A percentile compares a stretch with the other conserved stretches of the same genome.
Evolutionary conservation across 805 yeast genomes (phyloP).

Genomic region (Yarrowia bubula): DNA sequence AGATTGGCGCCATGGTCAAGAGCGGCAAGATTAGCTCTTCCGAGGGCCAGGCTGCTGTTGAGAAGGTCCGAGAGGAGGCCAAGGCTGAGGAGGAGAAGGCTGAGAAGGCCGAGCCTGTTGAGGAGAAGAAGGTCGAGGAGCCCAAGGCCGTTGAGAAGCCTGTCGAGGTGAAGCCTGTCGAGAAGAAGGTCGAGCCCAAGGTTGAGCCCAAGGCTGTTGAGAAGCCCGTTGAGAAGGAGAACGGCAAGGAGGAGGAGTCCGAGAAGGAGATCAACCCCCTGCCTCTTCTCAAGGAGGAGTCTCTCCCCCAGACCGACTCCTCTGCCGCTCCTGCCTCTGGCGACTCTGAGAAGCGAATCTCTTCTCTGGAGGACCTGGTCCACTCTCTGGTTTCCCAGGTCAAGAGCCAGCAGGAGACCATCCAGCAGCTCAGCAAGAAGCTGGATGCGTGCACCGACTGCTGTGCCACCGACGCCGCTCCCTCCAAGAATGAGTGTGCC

Average conservation of each 20-base stretch:
- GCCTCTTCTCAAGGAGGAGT: constrained; percentile 23
- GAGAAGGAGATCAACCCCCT: constrained; percentile 14
- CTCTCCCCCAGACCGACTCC: constrained; percentile 5
- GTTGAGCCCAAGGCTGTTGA: constrained; percentile 1
- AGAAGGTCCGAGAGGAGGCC: constrained; percentile 27
- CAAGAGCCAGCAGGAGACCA: constrained; percentile 24
- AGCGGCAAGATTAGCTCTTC: constrained; percentile 25
- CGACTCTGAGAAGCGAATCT: constrained; percentile 16
- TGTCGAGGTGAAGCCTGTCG: neutral
- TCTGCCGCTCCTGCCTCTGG: neutral
- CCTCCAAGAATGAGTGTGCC: constrained; percentile 21
- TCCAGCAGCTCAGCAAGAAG: constrained; percentile 25
- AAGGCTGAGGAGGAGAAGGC: constrained; percentile 27
- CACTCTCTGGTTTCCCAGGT: constrained; percentile 20
- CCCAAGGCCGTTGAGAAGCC: constrained; percentile 15
- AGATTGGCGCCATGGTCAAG: constrained; percentile 22
- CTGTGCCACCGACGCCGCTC: neutral
- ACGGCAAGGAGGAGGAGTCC: neutral
- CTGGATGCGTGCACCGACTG: constrained; percentile 18
- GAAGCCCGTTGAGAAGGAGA: neutral
- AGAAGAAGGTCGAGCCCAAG: constrained; percentile 5
- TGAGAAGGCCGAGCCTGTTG: neutral
- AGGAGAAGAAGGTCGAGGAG: neutral
- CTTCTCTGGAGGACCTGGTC: constrained; percentile 9
- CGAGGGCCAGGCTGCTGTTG: constrained; percentile 27